Percentiles rank a stretch among this genome's conserved stretches.
phyloP scores from a whole-genome alignment of 148 eudicot species.

The Spergularia marina region DNA sequence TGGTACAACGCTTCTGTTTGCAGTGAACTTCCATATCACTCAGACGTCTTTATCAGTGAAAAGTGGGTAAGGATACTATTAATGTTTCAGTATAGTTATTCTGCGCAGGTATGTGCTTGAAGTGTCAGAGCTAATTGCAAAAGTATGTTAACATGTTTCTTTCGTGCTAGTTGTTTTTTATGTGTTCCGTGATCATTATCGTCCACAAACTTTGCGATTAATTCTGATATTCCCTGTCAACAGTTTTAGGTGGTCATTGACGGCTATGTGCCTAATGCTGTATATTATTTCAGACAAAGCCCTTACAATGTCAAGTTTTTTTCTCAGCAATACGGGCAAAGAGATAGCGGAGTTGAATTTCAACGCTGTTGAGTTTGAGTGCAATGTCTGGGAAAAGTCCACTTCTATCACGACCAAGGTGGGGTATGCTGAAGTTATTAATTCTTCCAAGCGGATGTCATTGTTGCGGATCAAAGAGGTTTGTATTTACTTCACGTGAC shows the following conservation, averaged over 20 bases:
- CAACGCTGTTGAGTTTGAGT: slow-evolving; percentile 42
- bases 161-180: background rate
- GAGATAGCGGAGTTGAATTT: slow-evolving; percentile 57
- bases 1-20: slow-evolving; percentile 45
- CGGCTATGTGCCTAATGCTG: background rate
- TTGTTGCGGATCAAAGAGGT: slow-evolving; percentile 58
- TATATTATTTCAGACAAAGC: background rate
- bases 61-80: slow-evolving; percentile 49
- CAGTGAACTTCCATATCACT: slow-evolving; percentile 49
- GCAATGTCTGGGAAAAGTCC: slow-evolving; percentile 71
- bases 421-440: slow-evolving; percentile 49
- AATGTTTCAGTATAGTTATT: background rate
- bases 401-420: slow-evolving; percentile 46
- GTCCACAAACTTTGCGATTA: background rate
- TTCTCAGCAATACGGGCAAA: slow-evolving; percentile 43
- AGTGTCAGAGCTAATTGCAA: no score
- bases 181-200: background rate
- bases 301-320: slow-evolving; percentile 2
- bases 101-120: no score
- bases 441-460: slow-evolving; percentile 44
- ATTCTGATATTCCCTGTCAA: background rate
- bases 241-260: background rate
- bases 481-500: slow-evolving; percentile 19
- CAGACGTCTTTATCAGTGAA: slow-evolving; percentile 52
- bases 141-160: no score